Conservation (phyloP, 2,329 filamentous ascomycete genomes). For the Ceratocystis variospora region DNA sequence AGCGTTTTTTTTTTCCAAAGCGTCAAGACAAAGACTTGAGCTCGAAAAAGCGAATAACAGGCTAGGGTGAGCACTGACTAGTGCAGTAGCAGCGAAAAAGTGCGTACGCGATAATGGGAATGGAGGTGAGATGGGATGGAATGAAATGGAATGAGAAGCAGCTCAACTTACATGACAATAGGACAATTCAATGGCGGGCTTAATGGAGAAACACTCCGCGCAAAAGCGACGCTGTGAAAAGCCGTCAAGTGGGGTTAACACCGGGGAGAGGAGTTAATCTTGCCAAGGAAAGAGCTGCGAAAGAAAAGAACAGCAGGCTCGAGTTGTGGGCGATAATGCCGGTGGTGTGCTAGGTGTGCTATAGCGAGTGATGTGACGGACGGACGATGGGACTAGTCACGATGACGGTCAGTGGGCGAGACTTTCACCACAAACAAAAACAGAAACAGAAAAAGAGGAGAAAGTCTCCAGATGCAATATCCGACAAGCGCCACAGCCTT, state of each 20-base stretch:
- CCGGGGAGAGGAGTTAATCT: background rate
- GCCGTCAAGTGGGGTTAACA: background rate
- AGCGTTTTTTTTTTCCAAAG: background rate
- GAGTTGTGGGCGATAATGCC: background rate
- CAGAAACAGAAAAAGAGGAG: too few species aligned
- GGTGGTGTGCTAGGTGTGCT: too few species aligned
- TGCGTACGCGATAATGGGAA: background rate
- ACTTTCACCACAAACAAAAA: too few species aligned
- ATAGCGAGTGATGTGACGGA: too few species aligned
- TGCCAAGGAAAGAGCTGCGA: background rate
- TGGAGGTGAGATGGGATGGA: background rate
- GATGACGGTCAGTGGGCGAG: too few species aligned
- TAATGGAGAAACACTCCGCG: background rate
- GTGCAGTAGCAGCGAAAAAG: too few species aligned
- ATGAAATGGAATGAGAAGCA: background rate
- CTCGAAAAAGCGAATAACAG: background rate
- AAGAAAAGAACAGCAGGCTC: background rate
- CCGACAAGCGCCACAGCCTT: background rate
- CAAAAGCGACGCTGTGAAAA: background rate
- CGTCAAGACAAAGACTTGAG: background rate
- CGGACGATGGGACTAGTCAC: too few species aligned
- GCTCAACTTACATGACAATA: background rate
- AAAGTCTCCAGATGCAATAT: background rate
- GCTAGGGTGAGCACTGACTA: background rate
- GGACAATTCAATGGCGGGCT: background rate